Conservation (phyloP, 306 rosid species). For the Prunus salicina region DNA sequence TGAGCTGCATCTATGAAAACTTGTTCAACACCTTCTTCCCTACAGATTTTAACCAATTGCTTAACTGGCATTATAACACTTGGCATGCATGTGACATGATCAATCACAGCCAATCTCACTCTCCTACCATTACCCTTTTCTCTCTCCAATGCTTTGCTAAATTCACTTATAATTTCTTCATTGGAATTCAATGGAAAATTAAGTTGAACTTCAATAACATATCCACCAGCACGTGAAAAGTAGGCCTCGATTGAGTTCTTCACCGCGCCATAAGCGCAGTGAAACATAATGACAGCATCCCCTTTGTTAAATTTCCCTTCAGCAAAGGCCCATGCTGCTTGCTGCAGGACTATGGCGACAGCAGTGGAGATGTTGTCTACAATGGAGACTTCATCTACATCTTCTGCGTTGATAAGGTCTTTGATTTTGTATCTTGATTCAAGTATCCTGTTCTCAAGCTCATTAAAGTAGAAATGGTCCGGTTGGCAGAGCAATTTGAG, state of each 20-base stretch:
- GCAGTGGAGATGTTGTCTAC: conserved; percentile 78
- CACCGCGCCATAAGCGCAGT: conserved; percentile 69
- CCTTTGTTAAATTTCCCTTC: conserved; percentile 64
- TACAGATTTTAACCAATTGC: conserved; percentile 65
- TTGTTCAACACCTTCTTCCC: conserved; percentile 84
- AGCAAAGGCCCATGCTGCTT: conserved; percentile 57
- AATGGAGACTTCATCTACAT: conserved; percentile 49
- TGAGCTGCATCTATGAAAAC: conserved; percentile 85
- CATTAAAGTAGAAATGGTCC: conserved; percentile 52
- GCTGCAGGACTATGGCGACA: conserved; percentile 58
- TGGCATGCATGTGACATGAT: conserved; percentile 87
- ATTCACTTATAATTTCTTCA: conserved; percentile 55
- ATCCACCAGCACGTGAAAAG: conserved; percentile 68
- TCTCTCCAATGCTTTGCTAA: conserved; percentile 55
- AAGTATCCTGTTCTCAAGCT: conserved; percentile 35
- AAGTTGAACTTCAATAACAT: conserved; percentile 58
- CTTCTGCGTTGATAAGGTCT: conserved; percentile 45
- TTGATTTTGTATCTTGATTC: conserved; percentile 43
- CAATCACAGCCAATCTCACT: conserved; percentile 73
- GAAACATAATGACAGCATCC: conserved; percentile 71
- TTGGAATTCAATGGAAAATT: conserved; percentile 63
- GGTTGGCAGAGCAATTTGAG: conserved; percentile 49
- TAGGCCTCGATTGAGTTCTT: conserved; percentile 81
- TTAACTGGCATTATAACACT: conserved; percentile 63
- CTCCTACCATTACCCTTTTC: conserved; percentile 53